phyloP scores from a whole-genome alignment of 1,284 basidiomycete genomes.

The Bothia castanella region DNA sequence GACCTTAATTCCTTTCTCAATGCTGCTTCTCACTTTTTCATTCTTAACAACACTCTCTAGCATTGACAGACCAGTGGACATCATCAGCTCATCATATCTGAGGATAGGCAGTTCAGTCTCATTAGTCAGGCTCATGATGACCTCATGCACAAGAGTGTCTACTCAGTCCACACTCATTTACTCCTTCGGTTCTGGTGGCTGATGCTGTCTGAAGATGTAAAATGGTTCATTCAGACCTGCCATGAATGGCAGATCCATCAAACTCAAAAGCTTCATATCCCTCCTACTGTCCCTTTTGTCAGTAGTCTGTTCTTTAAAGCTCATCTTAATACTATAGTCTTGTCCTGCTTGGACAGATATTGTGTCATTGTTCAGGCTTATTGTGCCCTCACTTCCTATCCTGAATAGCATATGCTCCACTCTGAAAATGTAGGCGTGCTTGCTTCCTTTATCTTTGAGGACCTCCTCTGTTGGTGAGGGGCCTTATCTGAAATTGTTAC shows the following conservation, averaged over 20 bases:
- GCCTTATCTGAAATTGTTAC: slow-evolving; percentile 8
- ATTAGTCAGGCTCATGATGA: too few species aligned
- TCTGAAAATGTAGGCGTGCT: slow-evolving; percentile 11
- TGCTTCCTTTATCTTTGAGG: slow-evolving; percentile 1
- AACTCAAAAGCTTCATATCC: too few species aligned
- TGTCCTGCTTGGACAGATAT: not conserved
- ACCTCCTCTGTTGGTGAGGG: slow-evolving; percentile 8
- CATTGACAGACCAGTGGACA: too few species aligned
- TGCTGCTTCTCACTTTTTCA: not conserved
- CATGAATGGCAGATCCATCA: too few species aligned
- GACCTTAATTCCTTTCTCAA: too few species aligned
- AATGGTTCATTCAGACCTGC: too few species aligned
- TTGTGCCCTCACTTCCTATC: not conserved
- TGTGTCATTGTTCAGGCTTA: not conserved
- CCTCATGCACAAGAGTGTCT: too few species aligned
- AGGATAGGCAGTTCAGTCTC: too few species aligned
- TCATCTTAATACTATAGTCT: not conserved
- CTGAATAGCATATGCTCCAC: slow-evolving; percentile 18
- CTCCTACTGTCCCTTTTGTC: not conserved
- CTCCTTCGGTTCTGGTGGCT: too few species aligned
- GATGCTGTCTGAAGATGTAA: too few species aligned
- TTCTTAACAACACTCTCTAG: not conserved
- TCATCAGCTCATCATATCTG: too few species aligned
- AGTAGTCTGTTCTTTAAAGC: not conserved
- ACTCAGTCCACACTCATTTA: too few species aligned